Evolutionary conservation across 2,329 filamentous ascomycete genomes (phyloP).

Genomic region (Lecanicillium sp.): DNA sequence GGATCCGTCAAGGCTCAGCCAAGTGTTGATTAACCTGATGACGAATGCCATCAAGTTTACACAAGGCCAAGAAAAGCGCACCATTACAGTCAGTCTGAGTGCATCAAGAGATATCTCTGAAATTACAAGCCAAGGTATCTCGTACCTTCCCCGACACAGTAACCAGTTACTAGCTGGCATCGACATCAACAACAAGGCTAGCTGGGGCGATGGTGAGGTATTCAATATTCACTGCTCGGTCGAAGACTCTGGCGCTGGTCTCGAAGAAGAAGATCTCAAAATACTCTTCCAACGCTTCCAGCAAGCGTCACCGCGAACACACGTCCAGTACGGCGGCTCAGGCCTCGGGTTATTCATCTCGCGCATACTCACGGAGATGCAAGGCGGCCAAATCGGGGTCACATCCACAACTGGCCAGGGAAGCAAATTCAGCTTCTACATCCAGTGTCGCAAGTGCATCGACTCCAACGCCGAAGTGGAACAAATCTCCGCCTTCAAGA

Average conservation of each 20-base stretch:
- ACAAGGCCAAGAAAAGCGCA: slow-evolving; percentile 47
- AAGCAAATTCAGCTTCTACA: slow-evolving; percentile 70
- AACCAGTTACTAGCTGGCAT: slow-evolving; percentile 23
- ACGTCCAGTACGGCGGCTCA: slow-evolving; percentile 64
- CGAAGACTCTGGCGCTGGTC: slow-evolving; percentile 60
- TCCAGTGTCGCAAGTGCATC: slow-evolving; percentile 54
- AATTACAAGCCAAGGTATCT: slow-evolving; percentile 28
- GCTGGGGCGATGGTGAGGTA: slow-evolving; percentile 65
- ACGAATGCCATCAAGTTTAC: slow-evolving; percentile 60
- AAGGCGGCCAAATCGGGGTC: slow-evolving; percentile 71
- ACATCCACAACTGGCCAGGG: slow-evolving; percentile 58
- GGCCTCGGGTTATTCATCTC: slow-evolving; percentile 70
- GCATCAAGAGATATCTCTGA: slow-evolving; percentile 47
- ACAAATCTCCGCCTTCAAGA: slow-evolving; percentile 25
- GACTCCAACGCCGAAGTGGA: slow-evolving; percentile 29
- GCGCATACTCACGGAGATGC: slow-evolving; percentile 64
- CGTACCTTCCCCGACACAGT: slow-evolving; percentile 39
- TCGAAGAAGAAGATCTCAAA: slow-evolving; percentile 57
- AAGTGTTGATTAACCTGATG: slow-evolving; percentile 70
- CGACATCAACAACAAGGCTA: slow-evolving; percentile 43
- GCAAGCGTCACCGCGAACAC: slow-evolving; percentile 59
- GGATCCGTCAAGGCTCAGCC: slow-evolving; percentile 65
- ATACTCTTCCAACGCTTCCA: slow-evolving; percentile 61
- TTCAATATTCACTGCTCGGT: slow-evolving; percentile 67
- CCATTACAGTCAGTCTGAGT: slow-evolving; percentile 56